phyloP scores from a whole-genome alignment of 164 flowering plant species.

The Magnolia changhungtana region DNA sequence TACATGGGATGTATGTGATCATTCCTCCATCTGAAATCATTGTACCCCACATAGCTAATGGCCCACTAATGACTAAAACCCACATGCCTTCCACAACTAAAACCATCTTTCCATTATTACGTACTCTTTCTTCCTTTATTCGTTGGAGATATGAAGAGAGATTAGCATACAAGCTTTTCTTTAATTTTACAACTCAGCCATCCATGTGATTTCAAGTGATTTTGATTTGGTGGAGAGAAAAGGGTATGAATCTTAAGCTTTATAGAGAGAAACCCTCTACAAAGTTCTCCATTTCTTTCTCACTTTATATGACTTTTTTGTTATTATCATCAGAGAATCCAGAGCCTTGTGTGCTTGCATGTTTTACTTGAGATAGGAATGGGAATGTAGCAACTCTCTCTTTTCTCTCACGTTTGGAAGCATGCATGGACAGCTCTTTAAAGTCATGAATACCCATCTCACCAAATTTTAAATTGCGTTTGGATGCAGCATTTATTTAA shows the following conservation, averaged over 20 bases:
- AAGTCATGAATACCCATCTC: too few relatives aligned
- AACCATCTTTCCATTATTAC: constrained; percentile 1
- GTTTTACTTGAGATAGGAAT: constrained; percentile 1
- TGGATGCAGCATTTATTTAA: too few relatives aligned
- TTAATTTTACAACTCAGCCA: background rate
- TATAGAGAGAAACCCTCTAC: background rate
- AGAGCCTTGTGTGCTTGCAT: background rate
- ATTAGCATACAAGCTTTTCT: background rate
- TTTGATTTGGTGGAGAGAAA: constrained; percentile 1
- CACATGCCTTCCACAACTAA: constrained; percentile 1
- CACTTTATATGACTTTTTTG: background rate
- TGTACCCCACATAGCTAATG: background rate
- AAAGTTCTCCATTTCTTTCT: background rate
- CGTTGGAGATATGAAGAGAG: background rate
- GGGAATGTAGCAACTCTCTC: background rate
- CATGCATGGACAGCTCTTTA: too few relatives aligned
- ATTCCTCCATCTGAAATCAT: background rate
- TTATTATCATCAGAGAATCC: constrained; percentile 4
- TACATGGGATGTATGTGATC: too few relatives aligned
- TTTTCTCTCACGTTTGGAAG: background rate
- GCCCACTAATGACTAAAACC: background rate
- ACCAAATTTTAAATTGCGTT: too few relatives aligned
- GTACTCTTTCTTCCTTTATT: background rate
- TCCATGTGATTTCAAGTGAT: background rate
- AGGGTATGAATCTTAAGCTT: constrained; percentile 4